Base-by-base conservation (phyloP, 164 flowering plant species). In the Aristolochia fimbriata region DNA sequence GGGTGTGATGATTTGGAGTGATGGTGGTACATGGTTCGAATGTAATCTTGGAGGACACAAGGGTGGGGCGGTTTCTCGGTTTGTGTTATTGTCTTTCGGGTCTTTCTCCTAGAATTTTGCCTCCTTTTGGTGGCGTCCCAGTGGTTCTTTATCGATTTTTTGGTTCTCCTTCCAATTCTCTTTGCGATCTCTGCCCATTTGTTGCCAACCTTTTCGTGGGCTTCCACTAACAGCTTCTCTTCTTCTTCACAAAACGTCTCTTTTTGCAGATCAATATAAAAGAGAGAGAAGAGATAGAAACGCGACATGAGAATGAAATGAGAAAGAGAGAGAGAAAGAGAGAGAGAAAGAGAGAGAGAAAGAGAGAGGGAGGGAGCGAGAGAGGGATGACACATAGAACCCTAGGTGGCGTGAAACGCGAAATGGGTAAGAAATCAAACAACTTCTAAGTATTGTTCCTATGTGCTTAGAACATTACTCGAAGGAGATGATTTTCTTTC, bases 171-270 rank as follows among this genome's bases (percentile, higher is more conserved):
- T 0, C 85, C 81, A 25, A 84, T 77, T 37, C 60, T 55, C 63
- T 84, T 84, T 1, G 84, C 86, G 23, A 84, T 84, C 64, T 80
- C 89, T 0, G 86, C 84, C 89, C 89, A 84, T 57, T 67, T 66
- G 53, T 66, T 65, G 31, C 73, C 73, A 46, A 70, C 31, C 47
- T 80, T 74, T 41, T 71, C 67, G 71, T 91, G 96, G 16, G 88
- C 82, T 61, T 81, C 88, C 0, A 91, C 81, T 52, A 91, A 67
- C 19, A 82, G 54, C 64, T 57, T 78, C 75, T 86, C 96, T 67
- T 91, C 97, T 62, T 91, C 88, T 68, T 86, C 92, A 62, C 73
- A 78, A 96, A 96, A 88, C 21, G 78, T 74, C 52, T 84, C 96
- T 61, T 86, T 88, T 96, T 91, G 71, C 46, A 61, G 51, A 37